Evolutionary conservation across 805 yeast species (phyloP), one percentile per base, ranked within the genome.

Genomic region (Monosporozyma unispora): DNA sequence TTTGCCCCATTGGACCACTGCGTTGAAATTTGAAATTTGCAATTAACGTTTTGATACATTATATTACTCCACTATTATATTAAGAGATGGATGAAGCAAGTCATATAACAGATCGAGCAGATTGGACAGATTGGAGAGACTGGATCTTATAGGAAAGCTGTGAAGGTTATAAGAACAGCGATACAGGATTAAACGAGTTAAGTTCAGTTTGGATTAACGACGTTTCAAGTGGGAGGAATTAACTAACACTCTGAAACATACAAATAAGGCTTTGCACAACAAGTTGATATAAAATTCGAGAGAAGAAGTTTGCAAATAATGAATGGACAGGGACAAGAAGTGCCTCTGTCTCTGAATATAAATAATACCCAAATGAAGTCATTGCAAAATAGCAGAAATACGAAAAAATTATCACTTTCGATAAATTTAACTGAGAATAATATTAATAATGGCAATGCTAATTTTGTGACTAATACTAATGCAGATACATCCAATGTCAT

Each of bases 391-490:
- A 56, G 56, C 5, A 58, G 63, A 45, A 64, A 64, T 48, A 59
- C 67, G 3, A 64, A 63, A 50, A 64, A 64, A 28, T 48, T 64
- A 18, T 58, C 60, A 19, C 43, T 64, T 40, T 38, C 48, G 3
- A 43, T 50, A 14, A 10, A 33, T 29, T 5, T 29, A 19, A 22
- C 6, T 29, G 23, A 16, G 10, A 9, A 9, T n/a, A 23, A 18
- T 46, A 45, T 48, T 47, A 48, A 50, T 28, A 18, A 39, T 46
- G 22, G 18, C n/a, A n/a, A 14, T 46, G n/a, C 44, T 35, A 31
- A 48, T 40, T 14, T n/a, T 48, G 7, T n/a, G 19, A 9, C 39
- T 45, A 23, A 42, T 42, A 10, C 14, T 28, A 28, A 18, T n/a
- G n/a, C n/a, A n/a, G n/a, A n/a, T n/a, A n/a, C n/a, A n/a, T n/a